Conservation (phyloP, 257 asterid species). For the Perilla frutescens region DNA sequence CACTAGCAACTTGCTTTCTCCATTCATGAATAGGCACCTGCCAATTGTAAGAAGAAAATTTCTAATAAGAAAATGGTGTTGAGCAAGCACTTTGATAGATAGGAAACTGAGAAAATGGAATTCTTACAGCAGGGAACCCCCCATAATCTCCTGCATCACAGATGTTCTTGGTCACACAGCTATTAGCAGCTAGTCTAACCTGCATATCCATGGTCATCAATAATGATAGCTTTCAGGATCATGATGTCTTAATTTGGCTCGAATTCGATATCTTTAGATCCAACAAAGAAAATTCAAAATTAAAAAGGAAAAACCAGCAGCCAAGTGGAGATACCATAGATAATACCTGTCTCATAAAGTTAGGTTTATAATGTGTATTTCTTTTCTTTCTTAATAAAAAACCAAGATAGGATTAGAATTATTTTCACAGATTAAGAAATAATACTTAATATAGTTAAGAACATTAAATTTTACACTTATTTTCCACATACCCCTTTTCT, state of each 20-base stretch:
- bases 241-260: not conserved
- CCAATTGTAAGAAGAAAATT: conserved; percentile 17
- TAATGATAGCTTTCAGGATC: conserved; percentile 16
- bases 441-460: not conserved
- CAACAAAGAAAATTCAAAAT: too few species aligned
- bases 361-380: not conserved
- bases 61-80: not conserved
- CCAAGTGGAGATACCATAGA: not conserved
- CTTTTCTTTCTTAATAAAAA: too few species aligned
- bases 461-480: not conserved
- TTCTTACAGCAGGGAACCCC: conserved; percentile 97
- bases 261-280: not conserved
- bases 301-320: not conserved
- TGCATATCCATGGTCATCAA: conserved; percentile 41
- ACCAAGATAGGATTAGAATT: too few species aligned
- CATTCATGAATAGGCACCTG: conserved; percentile 81
- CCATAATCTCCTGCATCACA: conserved; percentile 72
- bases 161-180: conserved; percentile 60
- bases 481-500: not conserved
- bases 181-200: conserved; percentile 92
- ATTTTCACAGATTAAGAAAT: too few species aligned
- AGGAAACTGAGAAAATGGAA: conserved; percentile 23
- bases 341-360: not conserved
- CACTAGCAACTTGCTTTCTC: conserved; percentile 73
- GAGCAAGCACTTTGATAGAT: not conserved